A percentile compares a stretch with the other conserved stretches of the same genome.
Evolutionary conservation across 225 moss, liverwort and hornwort genomes (phyloP).

Genomic region (Bryum argenteum): DNA sequence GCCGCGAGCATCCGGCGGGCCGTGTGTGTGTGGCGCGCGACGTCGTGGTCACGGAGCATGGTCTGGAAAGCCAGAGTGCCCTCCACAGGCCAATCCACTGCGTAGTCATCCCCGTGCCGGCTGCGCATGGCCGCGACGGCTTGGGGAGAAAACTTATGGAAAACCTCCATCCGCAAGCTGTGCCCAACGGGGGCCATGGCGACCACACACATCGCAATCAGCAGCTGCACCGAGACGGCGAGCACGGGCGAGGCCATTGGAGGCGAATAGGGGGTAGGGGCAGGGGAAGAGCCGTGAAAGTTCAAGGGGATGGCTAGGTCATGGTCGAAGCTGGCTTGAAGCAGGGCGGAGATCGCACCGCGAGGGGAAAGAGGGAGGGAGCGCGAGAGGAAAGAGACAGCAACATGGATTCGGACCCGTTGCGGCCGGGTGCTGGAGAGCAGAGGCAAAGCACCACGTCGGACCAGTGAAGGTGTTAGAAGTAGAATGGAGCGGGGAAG

Average conservation of each 20-base stretch:
- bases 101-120: slow-evolving; percentile 36
- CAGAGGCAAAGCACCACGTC: too few relatives aligned
- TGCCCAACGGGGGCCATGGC: slow-evolving; percentile 14
- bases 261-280: too few relatives aligned
- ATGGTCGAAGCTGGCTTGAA: too few relatives aligned
- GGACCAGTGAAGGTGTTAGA: too few relatives aligned
- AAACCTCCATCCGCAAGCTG: slow-evolving; percentile 32
- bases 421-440: too few relatives aligned
- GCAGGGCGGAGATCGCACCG: too few relatives aligned
- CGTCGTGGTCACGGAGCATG: slow-evolving; percentile 56
- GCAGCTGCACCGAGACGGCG: neutral
- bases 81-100: slow-evolving; percentile 45
- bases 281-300: too few relatives aligned
- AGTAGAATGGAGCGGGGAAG: too few relatives aligned
- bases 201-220: slow-evolving; percentile 2
- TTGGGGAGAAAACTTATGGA: slow-evolving; percentile 51
- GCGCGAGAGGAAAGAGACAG: too few relatives aligned
- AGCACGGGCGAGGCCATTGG: slow-evolving; percentile 22
- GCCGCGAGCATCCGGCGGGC: slow-evolving; percentile 44
- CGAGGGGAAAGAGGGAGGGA: too few relatives aligned
- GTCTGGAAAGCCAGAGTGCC: slow-evolving; percentile 45
- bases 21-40: slow-evolving; percentile 36
- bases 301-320: too few relatives aligned
- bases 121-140: slow-evolving; percentile 37
- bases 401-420: too few relatives aligned